Base-by-base conservation (phyloP, 164 flowering plant species). In the Piper longum region DNA sequence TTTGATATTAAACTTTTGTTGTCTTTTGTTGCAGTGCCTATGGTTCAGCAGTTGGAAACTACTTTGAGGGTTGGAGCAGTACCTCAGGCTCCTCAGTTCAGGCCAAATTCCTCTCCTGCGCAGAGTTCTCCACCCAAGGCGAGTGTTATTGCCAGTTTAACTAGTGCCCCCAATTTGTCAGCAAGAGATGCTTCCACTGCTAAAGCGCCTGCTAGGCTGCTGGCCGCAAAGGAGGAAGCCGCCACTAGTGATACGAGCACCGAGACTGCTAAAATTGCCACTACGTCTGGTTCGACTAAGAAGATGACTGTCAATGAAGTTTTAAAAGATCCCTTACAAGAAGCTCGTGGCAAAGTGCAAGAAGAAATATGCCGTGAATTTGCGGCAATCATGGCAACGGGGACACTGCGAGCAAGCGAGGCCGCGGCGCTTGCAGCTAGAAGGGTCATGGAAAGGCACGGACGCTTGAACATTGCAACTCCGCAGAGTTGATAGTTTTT, bases 381-480 rank as follows among this genome's bases (percentile, higher is more conserved):
- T 76, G 88, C 91, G 16, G 83, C 87, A 14, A 71, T 95, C 40
- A 89, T 95, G 99, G 97, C 93, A 4, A 67, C 79, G 26, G 96
- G 97, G 44, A 83, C 92, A 3, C 13, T 91, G 56, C 79, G 87
- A 2, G 99, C 99, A 16, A 88, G 99, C 69, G 97, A 93, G 76
- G 99, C 99, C 45, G 99, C 97, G 3, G 86, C 99, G 3, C 76
- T 88, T 42, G 99, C 99, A 3, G 89, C 96, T 2, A 82, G 74
- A 72, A 81, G 76, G 73, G 99, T 95, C 51, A 95, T 95, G 99
- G 84, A 88, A 61, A 84, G 78, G 73, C 77, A 93, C 45, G 91
- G 97, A 3, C 75, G 72, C 43, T 2, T 63, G 67, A 71, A 73
- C 59, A 75, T 64, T n/a, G 78, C 79, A 1, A 19, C 72, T 67